These are phyloP conservation scores for Gastrodia elata DNA, from an alignment of 106 monocot species.

Conservation along the genomic window DNA sequence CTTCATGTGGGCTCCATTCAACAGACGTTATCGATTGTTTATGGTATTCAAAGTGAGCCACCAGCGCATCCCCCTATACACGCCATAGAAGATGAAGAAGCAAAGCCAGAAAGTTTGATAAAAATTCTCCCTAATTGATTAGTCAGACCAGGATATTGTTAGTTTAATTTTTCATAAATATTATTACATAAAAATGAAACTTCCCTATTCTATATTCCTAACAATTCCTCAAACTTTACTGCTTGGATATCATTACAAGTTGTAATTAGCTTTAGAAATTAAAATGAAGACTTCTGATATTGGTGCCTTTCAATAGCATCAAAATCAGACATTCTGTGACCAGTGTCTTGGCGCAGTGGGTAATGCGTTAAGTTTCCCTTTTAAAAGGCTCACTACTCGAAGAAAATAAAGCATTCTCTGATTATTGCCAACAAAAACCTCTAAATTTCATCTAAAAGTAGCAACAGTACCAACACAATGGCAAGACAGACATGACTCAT, in stretches of 20 bases:
- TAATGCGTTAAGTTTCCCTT: too few relatives aligned
- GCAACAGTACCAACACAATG: neutral
- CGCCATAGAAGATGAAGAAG: neutral
- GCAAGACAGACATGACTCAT: neutral
- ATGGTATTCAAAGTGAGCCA: slow-evolving; percentile 93
- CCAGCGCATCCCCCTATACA: slow-evolving; percentile 62
- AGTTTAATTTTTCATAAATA: neutral
- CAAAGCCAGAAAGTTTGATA: neutral
- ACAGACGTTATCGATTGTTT: slow-evolving; percentile 86
- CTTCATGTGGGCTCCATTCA: slow-evolving; percentile 98
- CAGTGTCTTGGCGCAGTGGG: too few relatives aligned
- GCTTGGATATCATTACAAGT: neutral
- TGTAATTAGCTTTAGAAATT: neutral
- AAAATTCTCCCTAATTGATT: neutral
- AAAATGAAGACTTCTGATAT: neutral
- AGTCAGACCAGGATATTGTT: neutral
- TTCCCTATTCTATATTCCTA: neutral
- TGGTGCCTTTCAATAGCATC: neutral
- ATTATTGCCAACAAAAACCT: neutral
- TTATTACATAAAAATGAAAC: neutral
- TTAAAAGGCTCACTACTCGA: too few relatives aligned
- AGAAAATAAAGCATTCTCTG: neutral
- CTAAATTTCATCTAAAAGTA: neutral
- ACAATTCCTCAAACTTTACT: neutral
- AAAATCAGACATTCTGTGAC: neutral